Conservation (phyloP, 257 asterid species). For the Forsythia suspensa region DNA sequence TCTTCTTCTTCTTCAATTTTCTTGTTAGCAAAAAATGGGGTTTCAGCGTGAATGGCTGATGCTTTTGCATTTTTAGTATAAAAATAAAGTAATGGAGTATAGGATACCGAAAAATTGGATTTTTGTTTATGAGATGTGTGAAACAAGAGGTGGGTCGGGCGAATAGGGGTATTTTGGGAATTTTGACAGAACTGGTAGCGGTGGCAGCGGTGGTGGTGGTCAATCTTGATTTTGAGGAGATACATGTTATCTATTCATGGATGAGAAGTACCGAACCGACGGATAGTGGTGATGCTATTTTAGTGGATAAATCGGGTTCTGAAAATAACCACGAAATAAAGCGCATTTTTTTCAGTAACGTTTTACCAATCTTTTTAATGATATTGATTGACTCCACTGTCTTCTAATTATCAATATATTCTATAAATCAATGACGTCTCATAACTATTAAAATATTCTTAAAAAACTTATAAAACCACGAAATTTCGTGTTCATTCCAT, state of each 20-base stretch:
- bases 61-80: slow-evolving; percentile 24
- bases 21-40: slow-evolving; percentile 32
- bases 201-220: slow-evolving; percentile 10
- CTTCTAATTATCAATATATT: too few relatives aligned
- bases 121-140: slow-evolving; percentile 21
- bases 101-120: slow-evolving; percentile 19
- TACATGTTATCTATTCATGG: slow-evolving; percentile 42
- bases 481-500: too few relatives aligned
- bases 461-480: too few relatives aligned
- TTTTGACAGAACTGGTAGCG: slow-evolving; percentile 24
- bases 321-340: not conserved
- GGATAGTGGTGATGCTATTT: not conserved
- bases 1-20: slow-evolving; percentile 35
- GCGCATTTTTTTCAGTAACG: too few relatives aligned
- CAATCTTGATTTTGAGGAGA: slow-evolving; percentile 50
- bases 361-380: too few relatives aligned
- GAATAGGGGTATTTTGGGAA: slow-evolving; percentile 13
- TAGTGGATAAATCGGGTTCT: not conserved
- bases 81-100: slow-evolving; percentile 20
- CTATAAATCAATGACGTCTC: too few relatives aligned
- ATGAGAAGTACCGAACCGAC: not conserved
- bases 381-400: too few relatives aligned
- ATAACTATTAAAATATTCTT: too few relatives aligned
- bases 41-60: slow-evolving; percentile 28
- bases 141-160: slow-evolving; percentile 1